Evolutionary conservation across 2,329 filamentous ascomycete genomes (phyloP).

Genomic region (Sordariomycetes sp.): DNA sequence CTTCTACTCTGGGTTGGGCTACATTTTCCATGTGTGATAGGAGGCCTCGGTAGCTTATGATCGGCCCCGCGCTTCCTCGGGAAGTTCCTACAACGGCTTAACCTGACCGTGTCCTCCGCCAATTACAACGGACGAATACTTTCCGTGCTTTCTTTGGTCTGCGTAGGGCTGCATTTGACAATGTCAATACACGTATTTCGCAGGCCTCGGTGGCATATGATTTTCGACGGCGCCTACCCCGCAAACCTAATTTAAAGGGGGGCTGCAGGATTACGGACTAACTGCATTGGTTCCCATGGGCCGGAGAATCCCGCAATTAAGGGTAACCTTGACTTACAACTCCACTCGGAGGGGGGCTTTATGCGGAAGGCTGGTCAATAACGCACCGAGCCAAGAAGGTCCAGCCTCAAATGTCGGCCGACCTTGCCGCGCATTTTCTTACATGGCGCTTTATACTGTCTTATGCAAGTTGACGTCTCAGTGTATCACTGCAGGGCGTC

Average conservation of each 20-base stretch:
- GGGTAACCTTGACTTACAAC: too few species aligned
- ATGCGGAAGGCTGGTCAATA: too few species aligned
- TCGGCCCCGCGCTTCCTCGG: background rate
- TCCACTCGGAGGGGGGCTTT: too few species aligned
- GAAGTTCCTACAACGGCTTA: background rate
- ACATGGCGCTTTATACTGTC: too few species aligned
- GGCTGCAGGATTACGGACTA: background rate
- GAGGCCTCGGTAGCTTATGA: background rate
- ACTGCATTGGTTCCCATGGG: background rate
- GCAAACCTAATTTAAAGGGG: background rate
- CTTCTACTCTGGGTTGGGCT: background rate
- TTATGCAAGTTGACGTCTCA: too few species aligned
- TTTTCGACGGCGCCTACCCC: background rate
- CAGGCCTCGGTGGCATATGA: background rate
- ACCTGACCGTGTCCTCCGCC: background rate
- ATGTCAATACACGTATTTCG: background rate
- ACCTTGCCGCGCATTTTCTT: too few species aligned
- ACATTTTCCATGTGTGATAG: background rate
- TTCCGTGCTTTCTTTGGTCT: background rate
- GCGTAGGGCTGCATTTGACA: background rate
- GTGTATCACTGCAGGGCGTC: too few species aligned
- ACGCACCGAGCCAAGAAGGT: too few species aligned
- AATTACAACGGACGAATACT: background rate
- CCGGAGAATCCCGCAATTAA: background rate
- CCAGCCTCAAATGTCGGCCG: too few species aligned